Base-by-base conservation (phyloP, 1,139 yeast genomes). In the Chernovozyma sophiae-reginae region DNA sequence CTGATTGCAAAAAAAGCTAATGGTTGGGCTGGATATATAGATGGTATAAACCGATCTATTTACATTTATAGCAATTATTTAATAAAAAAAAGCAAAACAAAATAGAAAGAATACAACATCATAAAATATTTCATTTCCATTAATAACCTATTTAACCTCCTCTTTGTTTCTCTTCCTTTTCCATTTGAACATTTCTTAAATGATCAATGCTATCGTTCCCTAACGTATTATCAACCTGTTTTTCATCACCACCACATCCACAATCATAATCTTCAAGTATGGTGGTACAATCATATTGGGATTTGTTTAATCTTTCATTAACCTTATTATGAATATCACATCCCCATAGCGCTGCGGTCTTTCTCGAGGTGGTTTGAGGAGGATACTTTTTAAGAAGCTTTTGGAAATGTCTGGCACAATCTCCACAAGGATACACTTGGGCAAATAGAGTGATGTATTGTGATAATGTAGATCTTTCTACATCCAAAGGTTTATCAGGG, bases 311-410 rank as follows among this genome's bases (percentile, higher is more conserved):
- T 35, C 84, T 65, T 42, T 77, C 78, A 57, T 92, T 92, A 25
- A 90, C 97, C 49, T 67, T 63, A 46, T 94, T 92, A 62, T 92
- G 99, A n/a, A 92, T 72, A 52, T 81, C 81, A 58, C 98, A 92
- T 2, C 98, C 98, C 98, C 98, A 92, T 45, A 86, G 65, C 0
- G 96, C 89, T 0, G 98, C 97, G 2, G 79, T 76, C 45, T 81
- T 80, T 40, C 96, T 72, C 16, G 83, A 74, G 7, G 78, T 70
- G 3, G 85, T 74, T 53, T 94, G 98, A 3, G 96, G 97, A 1
- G 98, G 98, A 51, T 69, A 79, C 49, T 82, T 71, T 37, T 65
- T 54, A 41, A 92, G 63, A 47, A 90, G 65, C 48, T 73, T 61
- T 45, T 77, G 84, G 58, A 92, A 92, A 59, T 92, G 98, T 47